Evolutionary conservation across 768 basidiomycete species (phyloP).

Genomic region (Collybia sp.): DNA sequence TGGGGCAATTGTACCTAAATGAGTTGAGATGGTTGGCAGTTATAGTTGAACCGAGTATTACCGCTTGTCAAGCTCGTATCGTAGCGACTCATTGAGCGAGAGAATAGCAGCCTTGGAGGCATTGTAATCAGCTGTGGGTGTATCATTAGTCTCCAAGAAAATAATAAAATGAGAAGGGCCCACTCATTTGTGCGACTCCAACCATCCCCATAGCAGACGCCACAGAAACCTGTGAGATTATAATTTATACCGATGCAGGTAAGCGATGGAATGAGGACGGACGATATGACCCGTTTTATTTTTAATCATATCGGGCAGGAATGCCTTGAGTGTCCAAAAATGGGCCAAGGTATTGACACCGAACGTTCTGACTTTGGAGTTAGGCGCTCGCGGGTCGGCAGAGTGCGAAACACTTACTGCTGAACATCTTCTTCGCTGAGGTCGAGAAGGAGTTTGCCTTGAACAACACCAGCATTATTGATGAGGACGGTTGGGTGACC

Average conservation of each 20-base stretch:
- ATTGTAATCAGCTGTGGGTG: conserved; percentile 72
- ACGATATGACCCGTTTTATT: conserved; percentile 82
- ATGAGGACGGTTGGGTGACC: conserved; percentile 87
- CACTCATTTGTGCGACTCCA: conserved; percentile 75
- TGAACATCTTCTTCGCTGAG: conserved; percentile 71
- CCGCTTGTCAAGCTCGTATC: conserved; percentile 84
- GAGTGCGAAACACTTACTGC: conserved; percentile 44
- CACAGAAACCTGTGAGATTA: conserved; percentile 56
- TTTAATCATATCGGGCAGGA: conserved; percentile 84
- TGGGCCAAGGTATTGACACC: conserved; percentile 84
- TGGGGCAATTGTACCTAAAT: conserved; percentile 61
- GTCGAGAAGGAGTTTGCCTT: conserved; percentile 84
- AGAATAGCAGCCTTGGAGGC: conserved; percentile 91
- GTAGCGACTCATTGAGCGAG: conserved; percentile 76
- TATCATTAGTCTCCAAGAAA: neutral
- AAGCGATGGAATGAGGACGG: conserved; percentile 18
- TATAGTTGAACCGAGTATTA: conserved; percentile 18
- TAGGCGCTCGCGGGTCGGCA: neutral
- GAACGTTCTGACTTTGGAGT: conserved; percentile 60
- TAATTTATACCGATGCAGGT: conserved; percentile 9
- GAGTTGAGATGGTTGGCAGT: neutral
- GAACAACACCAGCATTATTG: conserved; percentile 94
- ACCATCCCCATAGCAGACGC: conserved; percentile 71
- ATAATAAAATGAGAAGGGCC: conserved; percentile 18
- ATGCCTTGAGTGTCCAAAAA: conserved; percentile 91